A percentile compares a stretch with the other conserved stretches of the same genome.
phyloP scores from a whole-genome alignment of 352 stramenopile species.

The Thraustochytrium sp. region DNA sequence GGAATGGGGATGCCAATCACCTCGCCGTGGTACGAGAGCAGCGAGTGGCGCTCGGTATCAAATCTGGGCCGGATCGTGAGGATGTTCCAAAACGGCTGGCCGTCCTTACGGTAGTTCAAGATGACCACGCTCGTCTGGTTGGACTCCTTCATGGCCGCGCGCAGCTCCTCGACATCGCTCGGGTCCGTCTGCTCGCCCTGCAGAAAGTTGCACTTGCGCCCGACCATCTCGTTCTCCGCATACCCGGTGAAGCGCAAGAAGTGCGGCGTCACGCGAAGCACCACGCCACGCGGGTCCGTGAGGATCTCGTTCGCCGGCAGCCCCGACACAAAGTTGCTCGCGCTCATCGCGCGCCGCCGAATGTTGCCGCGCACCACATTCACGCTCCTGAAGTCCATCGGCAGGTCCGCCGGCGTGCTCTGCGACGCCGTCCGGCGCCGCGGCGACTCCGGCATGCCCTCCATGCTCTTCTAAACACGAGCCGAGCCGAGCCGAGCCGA shows the following conservation, averaged over 20 bases:
- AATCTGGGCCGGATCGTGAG: slow-evolving; percentile 46
- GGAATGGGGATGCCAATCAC: slow-evolving; percentile 32
- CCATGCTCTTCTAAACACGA: no score
- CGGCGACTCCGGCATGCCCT: no score
- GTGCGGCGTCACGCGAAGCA: slow-evolving; percentile 55
- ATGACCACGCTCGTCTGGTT: slow-evolving; percentile 44
- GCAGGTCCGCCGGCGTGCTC: not conserved
- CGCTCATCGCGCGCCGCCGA: not conserved
- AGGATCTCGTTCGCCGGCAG: slow-evolving; percentile 27
- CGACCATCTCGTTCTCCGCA: slow-evolving; percentile 67
- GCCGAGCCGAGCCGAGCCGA: no score
- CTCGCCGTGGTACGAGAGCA: not conserved
- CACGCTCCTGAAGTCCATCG: not conserved
- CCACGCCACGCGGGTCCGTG: slow-evolving; percentile 21
- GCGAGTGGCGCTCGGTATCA: not conserved
- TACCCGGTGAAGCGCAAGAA: slow-evolving; percentile 77
- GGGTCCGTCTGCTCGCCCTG: slow-evolving; percentile 74
- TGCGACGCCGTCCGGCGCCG: no score
- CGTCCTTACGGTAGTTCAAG: slow-evolving; percentile 48
- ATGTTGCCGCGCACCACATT: not conserved
- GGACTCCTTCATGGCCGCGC: slow-evolving; percentile 61
- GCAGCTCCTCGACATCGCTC: slow-evolving; percentile 67
- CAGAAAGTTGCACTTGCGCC: slow-evolving; percentile 77
- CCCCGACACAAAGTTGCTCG: slow-evolving; percentile 3
- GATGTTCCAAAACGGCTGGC: slow-evolving; percentile 49